Evolutionary conservation across 1,284 basidiomycete species (phyloP).

Genomic region (Sporisorium graminicola): DNA sequence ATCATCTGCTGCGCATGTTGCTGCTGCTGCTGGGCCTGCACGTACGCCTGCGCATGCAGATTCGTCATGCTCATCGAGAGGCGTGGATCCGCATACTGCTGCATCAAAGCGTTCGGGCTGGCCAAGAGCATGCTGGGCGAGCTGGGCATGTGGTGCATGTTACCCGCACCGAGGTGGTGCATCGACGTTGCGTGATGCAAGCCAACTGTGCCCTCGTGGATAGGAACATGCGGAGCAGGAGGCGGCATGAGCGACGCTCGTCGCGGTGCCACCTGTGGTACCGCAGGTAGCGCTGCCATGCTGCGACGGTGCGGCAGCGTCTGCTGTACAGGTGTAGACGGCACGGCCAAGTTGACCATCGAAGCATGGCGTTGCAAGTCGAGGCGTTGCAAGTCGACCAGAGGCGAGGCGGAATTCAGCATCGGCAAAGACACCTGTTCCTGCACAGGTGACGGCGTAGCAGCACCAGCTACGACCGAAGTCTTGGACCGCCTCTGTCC

Average conservation of each 20-base stretch:
- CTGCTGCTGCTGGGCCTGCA: constrained; percentile 24
- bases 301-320: constrained; percentile 22
- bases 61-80: constrained; percentile 49
- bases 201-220: background rate
- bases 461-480: constrained; percentile 8
- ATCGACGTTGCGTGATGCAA: constrained; percentile 21
- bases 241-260: constrained; percentile 27
- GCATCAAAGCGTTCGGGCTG: constrained; percentile 2
- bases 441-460: background rate
- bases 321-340: background rate
- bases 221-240: background rate
- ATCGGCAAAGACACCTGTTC: constrained; percentile 2
- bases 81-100: constrained; percentile 6
- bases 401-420: constrained; percentile 2
- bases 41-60: constrained; percentile 39
- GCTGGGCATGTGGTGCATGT: constrained; percentile 12
- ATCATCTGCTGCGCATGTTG: constrained; percentile 15
- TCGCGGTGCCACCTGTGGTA: constrained; percentile 29
- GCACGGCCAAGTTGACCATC: constrained; percentile 22
- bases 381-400: constrained; percentile 25
- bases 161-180: constrained; percentile 23
- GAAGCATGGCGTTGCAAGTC: constrained; percentile 31
- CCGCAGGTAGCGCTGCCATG: constrained; percentile 16
- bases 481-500: constrained; percentile 30
- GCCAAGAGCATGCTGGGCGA: constrained; percentile 15